A percentile compares a stretch with the other conserved stretches of the same genome.
These are phyloP conservation scores for Penicillium coffeae DNA, from an alignment of 495 filamentous ascomycete genomes.

Conservation along the genomic window DNA sequence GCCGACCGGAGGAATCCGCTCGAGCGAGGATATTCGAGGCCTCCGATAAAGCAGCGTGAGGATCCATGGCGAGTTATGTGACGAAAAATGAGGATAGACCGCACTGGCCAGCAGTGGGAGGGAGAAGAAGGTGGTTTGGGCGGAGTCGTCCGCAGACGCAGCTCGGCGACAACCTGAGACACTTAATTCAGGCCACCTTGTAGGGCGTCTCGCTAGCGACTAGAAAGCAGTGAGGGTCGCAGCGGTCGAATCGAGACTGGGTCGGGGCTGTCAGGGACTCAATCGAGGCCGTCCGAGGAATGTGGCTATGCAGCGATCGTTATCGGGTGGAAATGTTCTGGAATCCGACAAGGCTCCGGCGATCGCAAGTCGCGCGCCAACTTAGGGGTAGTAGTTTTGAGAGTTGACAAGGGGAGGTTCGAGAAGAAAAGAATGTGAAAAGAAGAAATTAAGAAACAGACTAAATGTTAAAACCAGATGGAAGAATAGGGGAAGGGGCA, in stretches of 20 bases:
- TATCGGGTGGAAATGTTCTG: background rate
- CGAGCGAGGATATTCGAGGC: slow-evolving; percentile 49
- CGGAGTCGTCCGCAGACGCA: slow-evolving; percentile 26
- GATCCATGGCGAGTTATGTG: slow-evolving; percentile 41
- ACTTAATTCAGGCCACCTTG: slow-evolving; percentile 22
- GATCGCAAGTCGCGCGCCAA: too few relatives aligned
- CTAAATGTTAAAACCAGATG: background rate
- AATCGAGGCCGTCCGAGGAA: background rate
- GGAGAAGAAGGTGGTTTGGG: slow-evolving; percentile 6
- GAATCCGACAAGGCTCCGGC: background rate
- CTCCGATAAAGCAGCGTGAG: slow-evolving; percentile 27
- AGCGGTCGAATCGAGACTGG: slow-evolving; percentile 3
- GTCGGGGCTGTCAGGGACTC: background rate
- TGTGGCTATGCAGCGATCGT: background rate
- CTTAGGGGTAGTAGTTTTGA: background rate
- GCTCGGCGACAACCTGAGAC: slow-evolving; percentile 27
- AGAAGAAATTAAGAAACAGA: background rate
- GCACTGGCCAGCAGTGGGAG: slow-evolving; percentile 30
- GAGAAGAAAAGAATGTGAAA: background rate
- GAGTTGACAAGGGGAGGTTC: background rate
- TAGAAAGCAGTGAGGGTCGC: slow-evolving; percentile 1
- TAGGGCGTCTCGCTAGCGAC: slow-evolving; percentile 2
- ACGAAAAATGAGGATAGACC: slow-evolving; percentile 2
- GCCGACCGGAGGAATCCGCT: slow-evolving; percentile 41
- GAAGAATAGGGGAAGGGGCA: slow-evolving; percentile 9